These are phyloP conservation scores for Linnemannia exigua DNA, from an alignment of 192 early-diverging fungal species.

Conservation along the genomic window DNA sequence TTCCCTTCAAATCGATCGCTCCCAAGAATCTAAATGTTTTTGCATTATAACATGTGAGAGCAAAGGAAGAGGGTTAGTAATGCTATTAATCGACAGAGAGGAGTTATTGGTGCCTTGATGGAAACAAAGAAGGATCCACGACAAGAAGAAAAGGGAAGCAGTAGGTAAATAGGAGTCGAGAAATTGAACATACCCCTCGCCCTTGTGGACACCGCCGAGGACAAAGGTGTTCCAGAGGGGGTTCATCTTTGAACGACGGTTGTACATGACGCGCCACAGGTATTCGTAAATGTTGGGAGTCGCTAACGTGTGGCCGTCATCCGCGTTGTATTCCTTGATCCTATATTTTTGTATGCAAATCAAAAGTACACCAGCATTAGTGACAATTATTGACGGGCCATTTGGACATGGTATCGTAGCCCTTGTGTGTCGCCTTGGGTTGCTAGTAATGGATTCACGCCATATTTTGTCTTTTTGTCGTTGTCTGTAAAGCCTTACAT, in stretches of 20 bases:
- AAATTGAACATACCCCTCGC: constrained; percentile 76
- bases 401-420: neutral
- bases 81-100: neutral
- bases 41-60: neutral
- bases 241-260: constrained; percentile 87
- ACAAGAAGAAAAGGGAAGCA: neutral
- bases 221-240: constrained; percentile 97
- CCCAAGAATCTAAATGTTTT: constrained; percentile 79
- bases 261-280: constrained; percentile 92
- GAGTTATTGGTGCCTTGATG: no score
- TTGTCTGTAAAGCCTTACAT: constrained; percentile 63
- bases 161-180: neutral
- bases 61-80: neutral
- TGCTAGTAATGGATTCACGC: no score
- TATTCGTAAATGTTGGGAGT: constrained; percentile 94
- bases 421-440: neutral
- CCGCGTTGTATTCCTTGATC: constrained; percentile 88
- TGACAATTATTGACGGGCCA: neutral
- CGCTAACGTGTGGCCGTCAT: constrained; percentile 90
- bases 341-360: constrained; percentile 52
- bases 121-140: no score
- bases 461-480: constrained; percentile 15
- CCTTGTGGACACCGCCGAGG: constrained; percentile 87
- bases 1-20: constrained; percentile 93
- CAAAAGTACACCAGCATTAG: neutral